Evolutionary conservation across 2,329 filamentous ascomycete species (phyloP), one percentile per base, ranked within the genome.

Genomic region (Parascedosporium putredinis): DNA sequence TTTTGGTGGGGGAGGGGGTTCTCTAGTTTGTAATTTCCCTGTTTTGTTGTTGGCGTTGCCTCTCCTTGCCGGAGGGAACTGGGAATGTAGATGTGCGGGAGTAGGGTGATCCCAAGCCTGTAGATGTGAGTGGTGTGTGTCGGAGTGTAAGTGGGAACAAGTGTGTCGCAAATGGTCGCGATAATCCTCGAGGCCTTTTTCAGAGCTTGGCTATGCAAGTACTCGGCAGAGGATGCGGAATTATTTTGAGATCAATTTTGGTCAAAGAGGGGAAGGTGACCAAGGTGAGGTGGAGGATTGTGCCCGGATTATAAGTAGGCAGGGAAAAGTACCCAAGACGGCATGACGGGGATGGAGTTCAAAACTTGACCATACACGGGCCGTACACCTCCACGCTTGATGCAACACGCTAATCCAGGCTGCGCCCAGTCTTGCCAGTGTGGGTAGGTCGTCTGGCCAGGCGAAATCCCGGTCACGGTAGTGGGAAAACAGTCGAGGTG

Each of bases 231-330:
- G n/a, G n/a, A n/a, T n/a, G n/a, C n/a, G n/a, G n/a, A n/a, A n/a
- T n/a, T n/a, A n/a, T n/a, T 42, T 20, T 20, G 38, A 3, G 38
- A 23, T 42, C 14, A 20, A 20, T 20, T 12, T 20, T 24, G 6
- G n/a, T 24, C 38, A 42, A 42, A 42, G 38, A 42, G 38, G 38
- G 38, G 38, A 22, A 42, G 18, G 20, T 20, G 38, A 42, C 16
- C 20, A 20, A 42, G 16, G 18, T 22, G n/a, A 42, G 38, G 38
- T 42, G 38, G 38, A 42, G 38, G 38, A 18, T 6, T 42, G 38
- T 42, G 23, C 14, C 38, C 38, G n/a, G 38, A 42, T 42, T 42
- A 42, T 42, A 42, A 42, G 38, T 42, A 42, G 38, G 38, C 38
- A 42, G 18, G 16, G 38, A 22, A 42, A 42, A 42, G 38, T 42